A percentile compares a stretch with the other conserved stretches of the same genome.
Evolutionary conservation across 2,329 filamentous ascomycete species (phyloP).

Genomic region (Tolypocladium cylindrosporum): DNA sequence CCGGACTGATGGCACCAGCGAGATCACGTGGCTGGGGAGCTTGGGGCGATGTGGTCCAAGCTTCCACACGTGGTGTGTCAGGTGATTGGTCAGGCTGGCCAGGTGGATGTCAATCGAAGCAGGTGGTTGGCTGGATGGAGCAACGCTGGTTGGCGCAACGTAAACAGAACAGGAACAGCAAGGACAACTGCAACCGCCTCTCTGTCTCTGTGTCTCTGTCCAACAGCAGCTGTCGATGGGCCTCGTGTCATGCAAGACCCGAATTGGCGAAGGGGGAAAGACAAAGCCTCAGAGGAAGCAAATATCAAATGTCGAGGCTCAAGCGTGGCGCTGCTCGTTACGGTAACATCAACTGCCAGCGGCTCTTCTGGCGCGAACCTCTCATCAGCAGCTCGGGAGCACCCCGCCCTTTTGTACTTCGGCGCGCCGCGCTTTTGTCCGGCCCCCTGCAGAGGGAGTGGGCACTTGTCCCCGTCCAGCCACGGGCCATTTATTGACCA

Average conservation of each 20-base stretch:
- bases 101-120: background rate
- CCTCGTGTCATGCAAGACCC: background rate
- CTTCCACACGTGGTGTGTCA: background rate
- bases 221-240: background rate
- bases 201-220: background rate
- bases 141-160: background rate
- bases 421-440: background rate
- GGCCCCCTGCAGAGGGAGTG: background rate
- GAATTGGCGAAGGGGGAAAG: background rate
- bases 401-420: slow-evolving; percentile 5
- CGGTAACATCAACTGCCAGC: background rate
- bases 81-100: background rate
- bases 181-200: background rate
- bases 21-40: background rate
- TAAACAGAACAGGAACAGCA: background rate
- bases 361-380: background rate
- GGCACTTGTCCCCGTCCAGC: background rate
- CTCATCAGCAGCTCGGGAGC: background rate
- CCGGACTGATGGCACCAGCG: background rate
- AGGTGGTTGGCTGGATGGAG: background rate
- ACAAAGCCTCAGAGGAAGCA: background rate
- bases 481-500: background rate
- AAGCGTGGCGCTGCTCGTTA: background rate
- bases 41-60: background rate
- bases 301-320: background rate